Conservation (phyloP, 768 basidiomycete genomes). For the Suillus subluteus region DNA sequence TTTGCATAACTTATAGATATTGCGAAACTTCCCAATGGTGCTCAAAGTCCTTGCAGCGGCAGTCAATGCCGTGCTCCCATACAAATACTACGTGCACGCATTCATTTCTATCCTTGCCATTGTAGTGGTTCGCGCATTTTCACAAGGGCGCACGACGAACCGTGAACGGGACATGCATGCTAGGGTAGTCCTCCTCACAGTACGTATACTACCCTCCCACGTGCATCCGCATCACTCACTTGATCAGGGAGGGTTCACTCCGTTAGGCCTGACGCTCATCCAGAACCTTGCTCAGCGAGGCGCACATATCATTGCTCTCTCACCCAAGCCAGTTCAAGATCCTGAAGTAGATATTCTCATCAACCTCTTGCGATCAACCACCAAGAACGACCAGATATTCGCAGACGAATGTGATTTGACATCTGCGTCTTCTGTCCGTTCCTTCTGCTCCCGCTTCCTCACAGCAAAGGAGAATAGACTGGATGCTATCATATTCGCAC, state of each 20-base stretch:
- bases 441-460: conserved; percentile 71
- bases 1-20: not conserved
- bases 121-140: conserved; percentile 57
- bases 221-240: not conserved
- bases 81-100: conserved; percentile 60
- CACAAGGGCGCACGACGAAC: conserved; percentile 71
- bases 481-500: conserved; percentile 78
- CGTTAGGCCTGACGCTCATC: conserved; percentile 39
- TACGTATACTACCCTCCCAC: conserved; percentile 33
- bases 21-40: conserved; percentile 47
- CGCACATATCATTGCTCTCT: conserved; percentile 78
- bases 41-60: conserved; percentile 49
- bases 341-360: conserved; percentile 61
- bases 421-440: conserved; percentile 66
- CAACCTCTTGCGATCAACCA: conserved; percentile 69
- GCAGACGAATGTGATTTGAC: conserved; percentile 78
- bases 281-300: conserved; percentile 72
- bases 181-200: conserved; percentile 71
- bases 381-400: conserved; percentile 76
- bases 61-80: conserved; percentile 50
- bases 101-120: conserved; percentile 46
- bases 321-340: conserved; percentile 56
- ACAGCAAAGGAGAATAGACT: conserved; percentile 66
- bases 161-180: conserved; percentile 80
- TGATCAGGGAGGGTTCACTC: conserved; percentile 70